Percentiles rank a stretch among this genome's conserved stretches.
These are phyloP conservation scores for Acer yangbiense DNA, from an alignment of 345 rosid genomes.

Conservation along the genomic window DNA sequence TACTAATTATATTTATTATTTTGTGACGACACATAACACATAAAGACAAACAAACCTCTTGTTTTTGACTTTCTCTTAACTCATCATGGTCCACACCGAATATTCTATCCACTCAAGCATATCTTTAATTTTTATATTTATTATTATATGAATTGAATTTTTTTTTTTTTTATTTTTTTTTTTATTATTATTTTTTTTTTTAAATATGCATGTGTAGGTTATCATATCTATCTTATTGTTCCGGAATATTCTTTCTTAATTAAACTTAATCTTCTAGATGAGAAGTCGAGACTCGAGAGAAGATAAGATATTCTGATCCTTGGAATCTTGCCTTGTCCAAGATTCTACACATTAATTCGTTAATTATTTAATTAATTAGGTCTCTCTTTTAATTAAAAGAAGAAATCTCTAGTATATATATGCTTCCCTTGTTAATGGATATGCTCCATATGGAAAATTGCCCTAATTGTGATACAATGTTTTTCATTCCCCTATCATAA, in stretches of 20 bases:
- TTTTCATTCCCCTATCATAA: too few species aligned
- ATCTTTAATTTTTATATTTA: neutral
- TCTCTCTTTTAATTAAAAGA: neutral
- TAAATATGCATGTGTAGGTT: neutral
- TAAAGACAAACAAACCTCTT: neutral
- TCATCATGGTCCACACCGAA: constrained; percentile 28
- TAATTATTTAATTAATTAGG: neutral
- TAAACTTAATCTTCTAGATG: constrained; percentile 23
- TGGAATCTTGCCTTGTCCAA: constrained; percentile 38
- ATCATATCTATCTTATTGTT: constrained; percentile 12
- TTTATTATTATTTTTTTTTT: neutral
- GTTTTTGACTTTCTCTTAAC: neutral
- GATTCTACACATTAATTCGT: constrained; percentile 24
- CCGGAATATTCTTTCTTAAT: constrained; percentile 30
- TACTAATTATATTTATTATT: too few species aligned
- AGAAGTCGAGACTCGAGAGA: neutral
- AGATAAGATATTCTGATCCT: constrained; percentile 29
- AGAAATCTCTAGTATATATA: too few species aligned
- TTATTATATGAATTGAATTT: too few species aligned
- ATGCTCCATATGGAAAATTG: too few species aligned
- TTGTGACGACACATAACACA: neutral
- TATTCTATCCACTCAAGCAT: constrained; percentile 26
- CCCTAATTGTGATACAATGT: too few species aligned
- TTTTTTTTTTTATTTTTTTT: neutral
- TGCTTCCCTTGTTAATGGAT: too few species aligned